These are phyloP conservation scores for Parsonsia alboflavescens DNA, from an alignment of 257 asterid species.

Conservation along the genomic window DNA sequence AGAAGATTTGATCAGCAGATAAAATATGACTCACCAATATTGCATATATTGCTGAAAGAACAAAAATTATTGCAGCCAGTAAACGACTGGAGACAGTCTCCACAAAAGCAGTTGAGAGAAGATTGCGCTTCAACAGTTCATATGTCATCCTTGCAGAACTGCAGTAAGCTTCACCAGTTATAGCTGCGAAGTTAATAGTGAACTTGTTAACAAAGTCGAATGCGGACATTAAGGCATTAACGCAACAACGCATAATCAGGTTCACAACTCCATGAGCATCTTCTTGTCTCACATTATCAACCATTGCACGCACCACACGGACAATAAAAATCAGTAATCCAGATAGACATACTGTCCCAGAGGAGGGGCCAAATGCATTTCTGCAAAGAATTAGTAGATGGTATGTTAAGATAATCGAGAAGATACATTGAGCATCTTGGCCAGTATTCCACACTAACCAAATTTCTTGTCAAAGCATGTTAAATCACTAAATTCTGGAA, in stretches of 20 bases:
- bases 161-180: constrained; percentile 96
- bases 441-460: not conserved
- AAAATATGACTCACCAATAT: constrained; percentile 53
- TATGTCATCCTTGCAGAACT: constrained; percentile 82
- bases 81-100: constrained; percentile 91
- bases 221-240: constrained; percentile 56
- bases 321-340: constrained; percentile 59
- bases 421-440: not conserved
- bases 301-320: constrained; percentile 72
- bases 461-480: not conserved
- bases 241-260: constrained; percentile 70
- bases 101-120: constrained; percentile 79
- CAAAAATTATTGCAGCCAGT: constrained; percentile 71
- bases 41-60: constrained; percentile 77
- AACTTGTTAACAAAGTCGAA: constrained; percentile 89
- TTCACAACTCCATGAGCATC: constrained; percentile 72
- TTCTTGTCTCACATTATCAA: constrained; percentile 85
- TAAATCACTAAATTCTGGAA: not conserved
- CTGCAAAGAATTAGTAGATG: constrained; percentile 33
- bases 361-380: constrained; percentile 89
- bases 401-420: not conserved
- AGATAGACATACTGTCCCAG: constrained; percentile 88
- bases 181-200: constrained; percentile 83
- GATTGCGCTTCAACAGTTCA: constrained; percentile 91
- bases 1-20: not conserved